Conservation (phyloP, 2,329 filamentous ascomycete species). For the Pseudogymnoascus sp. region DNA sequence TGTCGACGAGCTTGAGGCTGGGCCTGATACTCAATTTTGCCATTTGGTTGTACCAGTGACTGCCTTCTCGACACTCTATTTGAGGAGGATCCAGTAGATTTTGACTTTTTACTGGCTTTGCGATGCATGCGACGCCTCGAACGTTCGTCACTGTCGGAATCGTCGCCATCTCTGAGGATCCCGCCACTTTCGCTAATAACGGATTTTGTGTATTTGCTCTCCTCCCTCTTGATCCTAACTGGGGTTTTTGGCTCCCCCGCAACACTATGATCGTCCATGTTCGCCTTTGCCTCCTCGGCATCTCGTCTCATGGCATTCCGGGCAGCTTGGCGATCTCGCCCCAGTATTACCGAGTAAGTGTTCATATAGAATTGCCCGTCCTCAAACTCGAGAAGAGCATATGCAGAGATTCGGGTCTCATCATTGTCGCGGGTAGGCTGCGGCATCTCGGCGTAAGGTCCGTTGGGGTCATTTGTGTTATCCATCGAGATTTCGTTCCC, state of each 20-base stretch:
- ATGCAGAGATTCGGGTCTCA: conserved; percentile 34
- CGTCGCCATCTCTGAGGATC: conserved; percentile 57
- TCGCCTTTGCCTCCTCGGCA: conserved; percentile 38
- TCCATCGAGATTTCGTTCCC: conserved; percentile 13
- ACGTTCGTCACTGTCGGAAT: conserved; percentile 48
- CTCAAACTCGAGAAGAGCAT: conserved; percentile 57
- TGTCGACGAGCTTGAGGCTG: conserved; percentile 37
- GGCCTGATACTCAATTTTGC: conserved; percentile 40
- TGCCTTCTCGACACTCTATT: conserved; percentile 26
- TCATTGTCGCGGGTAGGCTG: conserved; percentile 15
- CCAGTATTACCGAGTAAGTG: conserved; percentile 63
- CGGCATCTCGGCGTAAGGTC: conserved; percentile 16
- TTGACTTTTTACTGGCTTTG: conserved; percentile 31
- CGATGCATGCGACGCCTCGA: conserved; percentile 39
- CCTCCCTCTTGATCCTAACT: conserved; percentile 40
- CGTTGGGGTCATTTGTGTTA: conserved; percentile 4
- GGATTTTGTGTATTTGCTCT: conserved; percentile 42
- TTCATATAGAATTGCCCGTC: conserved; percentile 76
- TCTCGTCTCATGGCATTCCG: conserved; percentile 42
- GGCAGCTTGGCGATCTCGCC: conserved; percentile 60
- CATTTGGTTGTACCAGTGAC: conserved; percentile 25
- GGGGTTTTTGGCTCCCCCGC: conserved; percentile 38
- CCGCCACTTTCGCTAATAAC: conserved; percentile 64
- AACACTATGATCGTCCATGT: conserved; percentile 43
- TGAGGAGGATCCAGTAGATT: conserved; percentile 39